A percentile compares a stretch with the other conserved stretches of the same genome.
These are phyloP conservation scores for Asclepias syriaca DNA, from an alignment of 257 asterid species.

Conservation along the genomic window DNA sequence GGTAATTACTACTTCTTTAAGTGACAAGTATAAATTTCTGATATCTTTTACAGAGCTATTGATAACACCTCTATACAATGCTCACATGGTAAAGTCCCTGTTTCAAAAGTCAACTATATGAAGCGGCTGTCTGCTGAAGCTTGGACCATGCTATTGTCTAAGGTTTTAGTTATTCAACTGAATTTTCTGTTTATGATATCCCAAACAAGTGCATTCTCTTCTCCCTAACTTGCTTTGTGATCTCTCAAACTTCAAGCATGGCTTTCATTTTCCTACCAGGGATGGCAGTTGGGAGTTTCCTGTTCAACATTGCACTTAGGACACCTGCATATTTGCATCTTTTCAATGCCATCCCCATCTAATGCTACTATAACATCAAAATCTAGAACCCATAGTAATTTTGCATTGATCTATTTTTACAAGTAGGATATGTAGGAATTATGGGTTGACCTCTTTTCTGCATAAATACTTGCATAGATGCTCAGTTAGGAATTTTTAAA, in stretches of 20 bases:
- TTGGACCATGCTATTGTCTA: constrained; percentile 66
- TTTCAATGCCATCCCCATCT: not conserved
- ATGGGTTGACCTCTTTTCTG: not conserved
- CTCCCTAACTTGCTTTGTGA: not conserved
- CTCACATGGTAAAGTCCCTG: constrained; percentile 80
- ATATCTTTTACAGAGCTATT: constrained; percentile 54
- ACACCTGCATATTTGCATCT: not conserved
- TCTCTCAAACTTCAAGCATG: not conserved
- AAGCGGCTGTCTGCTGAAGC: constrained; percentile 88
- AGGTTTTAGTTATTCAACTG: constrained; percentile 44
- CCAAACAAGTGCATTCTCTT: not conserved
- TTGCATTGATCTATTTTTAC: not conserved
- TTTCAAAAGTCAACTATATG: constrained; percentile 58
- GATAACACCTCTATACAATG: constrained; percentile 81
- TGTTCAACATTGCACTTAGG: not conserved
- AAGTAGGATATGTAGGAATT: not conserved
- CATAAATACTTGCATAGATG: not conserved
- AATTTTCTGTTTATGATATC: not conserved
- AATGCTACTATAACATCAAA: not conserved
- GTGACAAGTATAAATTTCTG: not conserved
- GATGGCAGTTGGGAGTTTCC: not conserved
- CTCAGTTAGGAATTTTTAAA: not conserved
- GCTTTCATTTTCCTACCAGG: not conserved
- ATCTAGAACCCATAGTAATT: not conserved
- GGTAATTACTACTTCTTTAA: not conserved